These are phyloP conservation scores for Podospora bellae-mahoneyi DNA, from an alignment of 495 filamentous ascomycete species.

Conservation along the genomic window DNA sequence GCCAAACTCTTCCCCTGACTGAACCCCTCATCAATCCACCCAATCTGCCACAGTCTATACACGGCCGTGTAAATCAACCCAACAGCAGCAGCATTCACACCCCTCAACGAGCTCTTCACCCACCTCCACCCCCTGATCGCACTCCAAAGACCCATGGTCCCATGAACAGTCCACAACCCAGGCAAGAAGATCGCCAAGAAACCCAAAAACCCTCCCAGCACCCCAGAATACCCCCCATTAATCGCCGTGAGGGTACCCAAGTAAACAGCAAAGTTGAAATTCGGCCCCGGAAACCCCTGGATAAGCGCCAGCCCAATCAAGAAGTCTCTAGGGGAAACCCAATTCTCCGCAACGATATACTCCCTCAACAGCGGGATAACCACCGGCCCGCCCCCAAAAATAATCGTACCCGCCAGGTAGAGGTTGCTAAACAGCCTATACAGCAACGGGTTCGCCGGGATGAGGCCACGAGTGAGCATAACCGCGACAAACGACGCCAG, in stretches of 20 bases:
- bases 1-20: conserved; percentile 53
- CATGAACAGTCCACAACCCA: conserved; percentile 62
- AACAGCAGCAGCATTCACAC: conserved; percentile 73
- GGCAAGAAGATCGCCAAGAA: conserved; percentile 71
- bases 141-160: conserved; percentile 68
- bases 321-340: conserved; percentile 77
- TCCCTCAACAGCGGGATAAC: conserved; percentile 76
- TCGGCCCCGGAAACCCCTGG: conserved; percentile 80
- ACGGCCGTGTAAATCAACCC: conserved; percentile 84
- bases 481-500: conserved; percentile 62
- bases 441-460: conserved; percentile 41
- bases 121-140: conserved; percentile 51
- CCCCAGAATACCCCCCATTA: conserved; percentile 25
- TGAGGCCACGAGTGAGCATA: conserved; percentile 50
- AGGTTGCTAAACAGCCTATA: conserved; percentile 73
- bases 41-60: conserved; percentile 77
- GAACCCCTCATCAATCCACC: conserved; percentile 57
- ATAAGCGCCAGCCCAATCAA: conserved; percentile 78
- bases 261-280: conserved; percentile 86
- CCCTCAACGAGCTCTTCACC: conserved; percentile 58
- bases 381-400: conserved; percentile 83
- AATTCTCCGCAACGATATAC: conserved; percentile 75
- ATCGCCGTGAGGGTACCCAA: conserved; percentile 61
- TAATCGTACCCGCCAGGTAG: conserved; percentile 81
- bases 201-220: conserved; percentile 54